These are phyloP conservation scores for Didymella keratinophila DNA, from an alignment of 2,329 filamentous ascomycete genomes.

Conservation along the genomic window DNA sequence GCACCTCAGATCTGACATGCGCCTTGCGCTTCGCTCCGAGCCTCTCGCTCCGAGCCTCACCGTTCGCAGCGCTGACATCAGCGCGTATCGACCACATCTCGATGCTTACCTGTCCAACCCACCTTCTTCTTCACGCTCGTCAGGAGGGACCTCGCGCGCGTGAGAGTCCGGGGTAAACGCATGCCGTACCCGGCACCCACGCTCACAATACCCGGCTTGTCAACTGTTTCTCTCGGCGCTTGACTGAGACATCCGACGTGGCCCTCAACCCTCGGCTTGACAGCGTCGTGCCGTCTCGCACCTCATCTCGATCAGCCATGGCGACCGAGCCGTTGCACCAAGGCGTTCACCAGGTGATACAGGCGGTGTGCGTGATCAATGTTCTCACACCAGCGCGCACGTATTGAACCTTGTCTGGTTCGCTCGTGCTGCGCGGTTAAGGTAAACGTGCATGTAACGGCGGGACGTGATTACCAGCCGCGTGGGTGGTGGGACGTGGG, in stretches of 20 bases:
- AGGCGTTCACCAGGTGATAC: conserved; percentile 12
- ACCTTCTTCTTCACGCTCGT: not conserved
- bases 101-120: not conserved
- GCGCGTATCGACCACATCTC: not conserved
- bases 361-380: conserved; percentile 17
- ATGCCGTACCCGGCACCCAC: not conserved
- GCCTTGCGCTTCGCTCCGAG: conserved; percentile 13
- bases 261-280: not conserved
- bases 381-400: not conserved
- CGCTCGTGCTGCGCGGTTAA: conserved; percentile 2
- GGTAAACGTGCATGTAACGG: conserved; percentile 2
- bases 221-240: not conserved
- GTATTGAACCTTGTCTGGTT: conserved; percentile 3
- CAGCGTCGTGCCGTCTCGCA: too few species aligned
- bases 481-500: conserved; percentile 12
- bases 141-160: not conserved
- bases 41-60: conserved; percentile 12
- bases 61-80: conserved; percentile 15
- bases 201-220: conserved; percentile 2
- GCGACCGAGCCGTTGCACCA: conserved; percentile 8
- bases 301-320: not conserved
- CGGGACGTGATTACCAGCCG: conserved; percentile 17
- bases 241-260: conserved; percentile 3
- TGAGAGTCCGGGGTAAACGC: conserved; percentile 18
- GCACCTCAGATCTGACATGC: conserved; percentile 4